These are phyloP conservation scores for Clonostachys chloroleuca DNA, from an alignment of 2,329 filamentous ascomycete genomes.

Conservation along the genomic window DNA sequence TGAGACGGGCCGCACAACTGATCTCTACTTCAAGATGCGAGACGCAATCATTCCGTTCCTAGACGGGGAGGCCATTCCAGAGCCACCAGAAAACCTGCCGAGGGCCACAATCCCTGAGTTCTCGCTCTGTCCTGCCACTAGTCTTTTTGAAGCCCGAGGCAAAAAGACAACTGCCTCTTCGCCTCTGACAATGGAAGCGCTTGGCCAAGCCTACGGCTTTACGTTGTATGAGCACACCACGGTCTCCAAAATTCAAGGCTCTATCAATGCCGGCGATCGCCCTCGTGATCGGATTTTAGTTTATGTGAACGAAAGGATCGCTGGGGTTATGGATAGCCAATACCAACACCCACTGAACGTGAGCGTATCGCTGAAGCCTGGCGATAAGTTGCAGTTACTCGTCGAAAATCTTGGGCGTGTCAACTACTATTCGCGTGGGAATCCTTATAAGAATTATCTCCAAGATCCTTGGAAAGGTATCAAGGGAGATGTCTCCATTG, in stretches of 20 bases:
- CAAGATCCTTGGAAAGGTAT: conserved; percentile 25
- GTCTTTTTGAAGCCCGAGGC: too few species aligned
- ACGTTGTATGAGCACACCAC: conserved; percentile 34
- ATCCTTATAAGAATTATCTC: conserved; percentile 25
- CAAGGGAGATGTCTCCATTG: conserved; percentile 41
- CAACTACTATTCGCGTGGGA: conserved; percentile 18
- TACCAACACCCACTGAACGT: conserved; percentile 32
- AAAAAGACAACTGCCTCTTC: background rate
- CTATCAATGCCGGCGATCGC: conserved; percentile 32
- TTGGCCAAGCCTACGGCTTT: conserved; percentile 37
- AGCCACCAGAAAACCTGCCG: too few species aligned
- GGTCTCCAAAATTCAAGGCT: conserved; percentile 16
- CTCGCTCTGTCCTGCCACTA: too few species aligned
- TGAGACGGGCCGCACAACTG: conserved; percentile 39
- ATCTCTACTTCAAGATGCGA: conserved; percentile 14
- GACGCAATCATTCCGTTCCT: too few species aligned
- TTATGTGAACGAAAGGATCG: conserved; percentile 34
- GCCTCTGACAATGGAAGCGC: conserved; percentile 37
- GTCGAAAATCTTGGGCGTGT: conserved; percentile 48
- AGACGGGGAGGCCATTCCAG: too few species aligned
- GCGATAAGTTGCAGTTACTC: conserved; percentile 34
- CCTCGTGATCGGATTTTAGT: conserved; percentile 40
- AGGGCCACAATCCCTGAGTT: too few species aligned
- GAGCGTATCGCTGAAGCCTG: conserved; percentile 24
- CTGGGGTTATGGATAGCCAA: conserved; percentile 40